These are phyloP conservation scores for Fusarium mundagurra DNA, from an alignment of 2,329 filamentous ascomycete genomes.

Conservation along the genomic window DNA sequence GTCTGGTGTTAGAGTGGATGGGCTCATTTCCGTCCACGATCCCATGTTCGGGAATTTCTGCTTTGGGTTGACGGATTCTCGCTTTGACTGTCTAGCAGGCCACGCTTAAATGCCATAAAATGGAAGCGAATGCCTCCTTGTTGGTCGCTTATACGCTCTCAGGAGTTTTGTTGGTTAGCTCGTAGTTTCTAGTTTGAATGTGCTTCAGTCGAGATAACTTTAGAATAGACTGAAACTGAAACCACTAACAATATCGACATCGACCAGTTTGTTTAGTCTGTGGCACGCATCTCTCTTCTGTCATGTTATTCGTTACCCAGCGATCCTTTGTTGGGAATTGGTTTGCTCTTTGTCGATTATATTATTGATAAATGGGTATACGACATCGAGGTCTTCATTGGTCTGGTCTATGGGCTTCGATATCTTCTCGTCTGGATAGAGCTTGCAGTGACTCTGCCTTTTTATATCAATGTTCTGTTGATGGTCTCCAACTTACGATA, in stretches of 20 bases:
- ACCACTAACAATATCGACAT: not conserved
- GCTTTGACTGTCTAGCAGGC: not conserved
- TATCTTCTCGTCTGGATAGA: too few species aligned
- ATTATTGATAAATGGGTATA: not conserved
- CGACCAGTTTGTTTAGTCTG: not conserved
- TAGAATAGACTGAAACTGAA: conserved; percentile 14
- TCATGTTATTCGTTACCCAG: not conserved
- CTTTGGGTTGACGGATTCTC: not conserved
- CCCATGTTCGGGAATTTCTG: conserved; percentile 22
- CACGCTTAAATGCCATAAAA: not conserved
- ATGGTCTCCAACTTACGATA: too few species aligned
- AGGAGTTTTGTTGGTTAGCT: not conserved
- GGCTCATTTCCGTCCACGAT: conserved; percentile 6
- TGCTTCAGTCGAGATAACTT: not conserved
- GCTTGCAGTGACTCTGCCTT: not conserved
- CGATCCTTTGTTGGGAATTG: not conserved
- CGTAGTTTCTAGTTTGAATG: not conserved
- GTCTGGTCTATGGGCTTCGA: too few species aligned
- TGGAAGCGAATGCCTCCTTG: not conserved
- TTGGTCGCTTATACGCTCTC: not conserved
- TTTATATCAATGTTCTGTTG: not conserved
- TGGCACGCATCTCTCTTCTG: not conserved
- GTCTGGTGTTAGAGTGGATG: not conserved
- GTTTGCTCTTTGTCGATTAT: not conserved
- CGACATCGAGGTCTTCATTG: not conserved